phyloP scores from a whole-genome alignment of 2,329 filamentous ascomycete species.

The Pyricularia sp. region DNA sequence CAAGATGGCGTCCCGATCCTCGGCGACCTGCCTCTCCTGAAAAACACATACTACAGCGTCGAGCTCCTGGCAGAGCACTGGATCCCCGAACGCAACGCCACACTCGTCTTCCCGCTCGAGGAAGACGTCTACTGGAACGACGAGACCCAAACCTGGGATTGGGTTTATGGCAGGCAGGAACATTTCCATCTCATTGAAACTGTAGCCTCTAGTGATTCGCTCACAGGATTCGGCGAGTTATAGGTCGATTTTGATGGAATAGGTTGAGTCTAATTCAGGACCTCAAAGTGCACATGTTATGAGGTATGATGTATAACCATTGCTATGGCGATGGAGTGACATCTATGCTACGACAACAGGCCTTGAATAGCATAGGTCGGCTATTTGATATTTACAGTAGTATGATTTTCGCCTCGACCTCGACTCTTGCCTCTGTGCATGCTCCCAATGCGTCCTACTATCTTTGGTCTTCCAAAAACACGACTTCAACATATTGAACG shows the following conservation, averaged over 20 bases:
- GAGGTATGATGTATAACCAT: too few relatives aligned
- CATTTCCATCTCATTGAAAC: slow-evolving; percentile 23
- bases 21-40: slow-evolving; percentile 34
- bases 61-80: slow-evolving; percentile 39
- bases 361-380: too few relatives aligned
- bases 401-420: too few relatives aligned
- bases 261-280: too few relatives aligned
- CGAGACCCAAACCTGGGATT: slow-evolving; percentile 30
- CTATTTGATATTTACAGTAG: too few relatives aligned
- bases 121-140: slow-evolving; percentile 39
- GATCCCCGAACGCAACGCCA: slow-evolving; percentile 32
- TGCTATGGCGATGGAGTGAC: too few relatives aligned
- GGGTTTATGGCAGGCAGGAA: slow-evolving; percentile 39
- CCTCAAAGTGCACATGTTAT: too few relatives aligned
- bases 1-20: slow-evolving; percentile 35
- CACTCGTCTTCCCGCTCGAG: slow-evolving; percentile 36
- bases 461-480: too few relatives aligned
- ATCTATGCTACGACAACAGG: too few relatives aligned
- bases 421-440: too few relatives aligned
- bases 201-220: not conserved
- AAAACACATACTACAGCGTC: slow-evolving; percentile 38
- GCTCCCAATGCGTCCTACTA: too few relatives aligned
- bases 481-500: too few relatives aligned
- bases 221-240: not conserved
- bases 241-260: not conserved